Evolutionary conservation across 2,329 filamentous ascomycete species (phyloP).

Genomic region (Thyridium curvatum): DNA sequence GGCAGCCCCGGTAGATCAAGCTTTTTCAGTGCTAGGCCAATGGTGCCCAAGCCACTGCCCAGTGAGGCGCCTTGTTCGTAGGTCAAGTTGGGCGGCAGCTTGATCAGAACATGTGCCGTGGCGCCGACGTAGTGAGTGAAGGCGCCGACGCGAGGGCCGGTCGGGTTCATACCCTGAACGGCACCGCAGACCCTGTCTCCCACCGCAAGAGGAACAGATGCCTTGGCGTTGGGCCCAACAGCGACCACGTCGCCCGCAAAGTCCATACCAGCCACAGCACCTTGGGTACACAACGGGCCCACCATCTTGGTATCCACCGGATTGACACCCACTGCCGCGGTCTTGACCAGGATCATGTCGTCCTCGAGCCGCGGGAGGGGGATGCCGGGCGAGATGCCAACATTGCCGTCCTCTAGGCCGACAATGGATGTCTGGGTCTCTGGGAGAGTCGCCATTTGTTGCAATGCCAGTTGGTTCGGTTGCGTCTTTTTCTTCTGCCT

Average conservation of each 20-base stretch:
- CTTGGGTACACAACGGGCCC: conserved; percentile 12
- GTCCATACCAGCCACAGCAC: conserved; percentile 18
- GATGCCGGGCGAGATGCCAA: not conserved
- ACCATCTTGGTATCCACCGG: conserved; percentile 22
- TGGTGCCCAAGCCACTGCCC: conserved; percentile 9
- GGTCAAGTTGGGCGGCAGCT: conserved; percentile 5
- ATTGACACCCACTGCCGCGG: conserved; percentile 19
- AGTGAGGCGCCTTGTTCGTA: conserved; percentile 10
- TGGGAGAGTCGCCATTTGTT: no score
- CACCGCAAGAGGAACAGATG: not conserved
- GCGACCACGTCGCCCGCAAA: conserved; percentile 19
- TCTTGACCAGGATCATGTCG: not conserved
- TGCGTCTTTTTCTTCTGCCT: no score
- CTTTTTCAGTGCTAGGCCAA: conserved; percentile 6
- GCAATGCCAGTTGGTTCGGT: no score
- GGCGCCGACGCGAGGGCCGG: conserved; percentile 5
- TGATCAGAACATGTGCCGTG: conserved; percentile 5
- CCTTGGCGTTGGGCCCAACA: conserved; percentile 8
- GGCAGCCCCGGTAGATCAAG: conserved; percentile 5
- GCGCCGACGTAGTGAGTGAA: conserved; percentile 15
- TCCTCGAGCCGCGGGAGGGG: not conserved
- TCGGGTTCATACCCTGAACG: conserved; percentile 6
- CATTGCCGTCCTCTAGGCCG: no score
- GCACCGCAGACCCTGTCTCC: conserved; percentile 13
- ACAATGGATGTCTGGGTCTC: no score